Evolutionary conservation across 495 filamentous ascomycete species (phyloP).

Genomic region (Xylaria palmicola): DNA sequence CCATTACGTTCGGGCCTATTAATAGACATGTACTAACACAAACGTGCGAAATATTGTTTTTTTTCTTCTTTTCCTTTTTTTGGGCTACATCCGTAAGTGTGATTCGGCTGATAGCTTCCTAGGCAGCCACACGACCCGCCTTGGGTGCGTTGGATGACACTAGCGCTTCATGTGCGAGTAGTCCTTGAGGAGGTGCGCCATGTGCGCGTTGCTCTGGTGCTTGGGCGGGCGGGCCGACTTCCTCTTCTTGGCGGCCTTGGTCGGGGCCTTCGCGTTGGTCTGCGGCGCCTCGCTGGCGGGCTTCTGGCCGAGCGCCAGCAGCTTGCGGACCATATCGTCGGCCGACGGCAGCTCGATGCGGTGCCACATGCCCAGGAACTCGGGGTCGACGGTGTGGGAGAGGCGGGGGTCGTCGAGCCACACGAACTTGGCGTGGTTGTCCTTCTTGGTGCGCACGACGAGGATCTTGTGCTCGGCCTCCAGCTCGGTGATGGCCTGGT

Average conservation of each 20-base stretch:
- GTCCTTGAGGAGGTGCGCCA: constrained; percentile 83
- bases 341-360: constrained; percentile 73
- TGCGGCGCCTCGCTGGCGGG: constrained; percentile 73
- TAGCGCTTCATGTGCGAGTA: constrained; percentile 60
- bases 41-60: no score
- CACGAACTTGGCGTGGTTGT: constrained; percentile 77
- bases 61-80: no score
- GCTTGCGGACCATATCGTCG: constrained; percentile 71
- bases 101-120: no score
- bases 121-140: no score
- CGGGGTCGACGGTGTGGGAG: constrained; percentile 70
- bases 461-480: constrained; percentile 78
- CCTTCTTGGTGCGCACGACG: constrained; percentile 89
- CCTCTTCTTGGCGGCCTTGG: constrained; percentile 67
- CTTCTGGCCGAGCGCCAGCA: constrained; percentile 70
- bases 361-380: constrained; percentile 81
- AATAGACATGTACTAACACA: no score
- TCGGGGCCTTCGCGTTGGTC: constrained; percentile 57
- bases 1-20: no score
- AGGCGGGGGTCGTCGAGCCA: constrained; percentile 85
- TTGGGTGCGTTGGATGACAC: no score
- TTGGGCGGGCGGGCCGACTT: constrained; percentile 70
- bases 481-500: constrained; percentile 70
- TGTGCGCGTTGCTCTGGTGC: constrained; percentile 83
- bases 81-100: no score